A percentile compares a stretch with the other conserved stretches of the same genome.
phyloP scores from a whole-genome alignment of 306 rosid genomes.

The Gleditsia sinensis region DNA sequence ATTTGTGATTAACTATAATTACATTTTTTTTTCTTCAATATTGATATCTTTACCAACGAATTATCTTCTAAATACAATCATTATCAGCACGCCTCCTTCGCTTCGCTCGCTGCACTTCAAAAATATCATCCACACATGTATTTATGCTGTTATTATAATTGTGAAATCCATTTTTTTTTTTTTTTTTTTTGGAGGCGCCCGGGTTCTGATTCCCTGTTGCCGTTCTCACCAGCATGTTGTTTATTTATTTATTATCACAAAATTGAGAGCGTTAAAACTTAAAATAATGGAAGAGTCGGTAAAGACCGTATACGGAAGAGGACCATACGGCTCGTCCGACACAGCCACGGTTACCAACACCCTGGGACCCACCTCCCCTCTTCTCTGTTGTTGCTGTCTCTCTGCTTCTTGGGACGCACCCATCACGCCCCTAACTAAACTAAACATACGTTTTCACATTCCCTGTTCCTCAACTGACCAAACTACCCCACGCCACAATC shows the following conservation, averaged over 20 bases:
- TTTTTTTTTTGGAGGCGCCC: too few relatives aligned
- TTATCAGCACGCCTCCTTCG: too few relatives aligned
- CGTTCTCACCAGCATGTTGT: too few relatives aligned
- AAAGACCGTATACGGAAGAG: constrained; percentile 94
- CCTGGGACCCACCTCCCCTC: constrained; percentile 28
- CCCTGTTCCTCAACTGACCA: not conserved
- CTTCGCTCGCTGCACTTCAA: too few relatives aligned
- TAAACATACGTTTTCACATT: too few relatives aligned
- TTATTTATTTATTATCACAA: too few relatives aligned
- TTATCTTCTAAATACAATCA: not conserved
- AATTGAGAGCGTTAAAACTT: too few relatives aligned
- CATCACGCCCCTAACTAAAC: too few relatives aligned
- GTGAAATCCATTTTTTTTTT: too few relatives aligned
- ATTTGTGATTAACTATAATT: not conserved
- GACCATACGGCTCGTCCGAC: constrained; percentile 91
- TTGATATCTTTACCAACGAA: not conserved
- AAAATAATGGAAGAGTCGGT: too few relatives aligned
- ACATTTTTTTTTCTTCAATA: not conserved
- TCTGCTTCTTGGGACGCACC: not conserved
- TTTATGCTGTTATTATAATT: too few relatives aligned
- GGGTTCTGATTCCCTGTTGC: not conserved
- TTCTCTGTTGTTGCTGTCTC: not conserved
- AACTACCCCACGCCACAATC: not conserved
- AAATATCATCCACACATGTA: too few relatives aligned
- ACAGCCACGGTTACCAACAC: constrained; percentile 41